Evolutionary conservation across 2,329 filamentous ascomycete species (phyloP).

Genomic region (Epichloe brachyelytri): DNA sequence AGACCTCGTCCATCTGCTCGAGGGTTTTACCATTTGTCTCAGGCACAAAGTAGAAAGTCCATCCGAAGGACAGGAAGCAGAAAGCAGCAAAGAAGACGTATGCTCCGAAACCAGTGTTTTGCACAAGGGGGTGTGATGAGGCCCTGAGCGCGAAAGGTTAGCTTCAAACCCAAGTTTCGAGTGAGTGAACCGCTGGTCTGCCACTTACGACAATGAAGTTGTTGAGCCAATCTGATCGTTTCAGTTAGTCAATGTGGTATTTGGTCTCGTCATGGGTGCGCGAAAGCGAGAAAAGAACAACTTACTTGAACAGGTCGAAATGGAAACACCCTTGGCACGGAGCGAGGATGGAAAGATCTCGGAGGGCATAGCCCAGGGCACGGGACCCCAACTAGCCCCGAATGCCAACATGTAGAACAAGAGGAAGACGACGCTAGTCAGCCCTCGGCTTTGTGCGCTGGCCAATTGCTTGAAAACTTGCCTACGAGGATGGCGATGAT

Average conservation of each 20-base stretch:
- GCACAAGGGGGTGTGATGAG: conserved; percentile 47
- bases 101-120: conserved; percentile 33
- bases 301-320: conserved; percentile 39
- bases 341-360: conserved; percentile 51
- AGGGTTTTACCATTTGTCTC: conserved; percentile 43
- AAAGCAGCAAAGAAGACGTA: conserved; percentile 49
- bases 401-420: conserved; percentile 47
- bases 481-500: conserved; percentile 16
- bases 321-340: conserved; percentile 49
- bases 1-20: conserved; percentile 38
- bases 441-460: conserved; percentile 12
- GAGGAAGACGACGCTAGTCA: conserved; percentile 17
- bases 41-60: conserved; percentile 40
- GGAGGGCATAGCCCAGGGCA: conserved; percentile 32
- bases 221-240: conserved; percentile 36
- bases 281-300: not conserved
- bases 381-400: conserved; percentile 43
- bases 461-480: conserved; percentile 13
- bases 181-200: not conserved
- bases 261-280: too few species aligned
- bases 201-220: conserved; percentile 42
- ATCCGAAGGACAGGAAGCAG: conserved; percentile 40
- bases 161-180: too few species aligned
- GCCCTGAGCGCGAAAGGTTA: conserved; percentile 14
- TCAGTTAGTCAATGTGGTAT: too few species aligned